These are phyloP conservation scores for Cladosporium halotolerans DNA, from an alignment of 2,329 filamentous ascomycete species.

Conservation along the genomic window DNA sequence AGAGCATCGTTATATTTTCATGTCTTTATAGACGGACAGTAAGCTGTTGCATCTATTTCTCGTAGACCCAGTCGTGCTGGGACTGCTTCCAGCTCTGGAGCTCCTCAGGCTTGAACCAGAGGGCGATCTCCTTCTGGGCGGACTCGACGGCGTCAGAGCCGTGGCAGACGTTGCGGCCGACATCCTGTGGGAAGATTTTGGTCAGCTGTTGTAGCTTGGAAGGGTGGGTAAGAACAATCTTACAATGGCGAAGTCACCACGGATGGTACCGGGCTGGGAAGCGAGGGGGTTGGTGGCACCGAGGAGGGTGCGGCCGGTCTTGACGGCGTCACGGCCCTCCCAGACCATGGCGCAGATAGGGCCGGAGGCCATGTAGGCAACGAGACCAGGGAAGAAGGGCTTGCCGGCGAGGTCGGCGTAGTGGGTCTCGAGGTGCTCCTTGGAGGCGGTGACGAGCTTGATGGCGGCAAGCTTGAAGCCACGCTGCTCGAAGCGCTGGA, in stretches of 20 bases:
- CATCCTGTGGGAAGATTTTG: slow-evolving; percentile 46
- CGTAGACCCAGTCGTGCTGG: slow-evolving; percentile 92
- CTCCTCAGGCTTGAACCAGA: slow-evolving; percentile 94
- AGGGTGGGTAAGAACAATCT: slow-evolving; percentile 9
- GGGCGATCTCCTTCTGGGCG: slow-evolving; percentile 98
- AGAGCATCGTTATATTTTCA: no score
- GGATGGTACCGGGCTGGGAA: slow-evolving; percentile 95
- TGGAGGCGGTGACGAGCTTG: slow-evolving; percentile 83
- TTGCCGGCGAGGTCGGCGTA: slow-evolving; percentile 88
- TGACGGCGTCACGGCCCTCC: slow-evolving; percentile 98
- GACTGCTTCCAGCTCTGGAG: slow-evolving; percentile 76
- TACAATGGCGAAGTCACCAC: slow-evolving; percentile 80
- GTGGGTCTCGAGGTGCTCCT: slow-evolving; percentile 97
- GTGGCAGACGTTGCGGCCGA: slow-evolving; percentile 99
- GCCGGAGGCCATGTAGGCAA: slow-evolving; percentile 94
- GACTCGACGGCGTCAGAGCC: slow-evolving; percentile 97
- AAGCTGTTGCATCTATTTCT: slow-evolving; percentile 54
- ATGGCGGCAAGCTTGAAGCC: slow-evolving; percentile 98
- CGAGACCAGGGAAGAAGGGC: slow-evolving; percentile 93
- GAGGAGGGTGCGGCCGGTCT: slow-evolving; percentile 94
- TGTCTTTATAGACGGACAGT: background rate
- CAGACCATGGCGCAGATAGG: slow-evolving; percentile 99
- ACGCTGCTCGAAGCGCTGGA: slow-evolving; percentile 95
- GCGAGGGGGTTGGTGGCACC: slow-evolving; percentile 98
- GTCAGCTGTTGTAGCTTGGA: background rate